phyloP scores from a whole-genome alignment of 257 asterid species.

The Echium plantagineum region DNA sequence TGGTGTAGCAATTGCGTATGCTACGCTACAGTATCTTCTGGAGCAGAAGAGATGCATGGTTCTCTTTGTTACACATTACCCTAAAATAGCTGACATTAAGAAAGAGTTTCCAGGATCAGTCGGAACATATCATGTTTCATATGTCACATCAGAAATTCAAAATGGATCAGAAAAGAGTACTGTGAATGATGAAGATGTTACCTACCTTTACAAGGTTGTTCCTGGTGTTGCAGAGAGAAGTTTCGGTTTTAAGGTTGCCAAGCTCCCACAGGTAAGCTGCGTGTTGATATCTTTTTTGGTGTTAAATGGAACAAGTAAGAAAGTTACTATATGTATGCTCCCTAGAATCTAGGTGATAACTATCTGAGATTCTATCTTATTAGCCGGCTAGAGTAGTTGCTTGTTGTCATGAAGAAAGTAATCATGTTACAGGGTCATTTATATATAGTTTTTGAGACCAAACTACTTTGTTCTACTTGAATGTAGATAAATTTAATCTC shows the following conservation, averaged over 20 bases:
- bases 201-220: slow-evolving; percentile 80
- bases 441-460: no score
- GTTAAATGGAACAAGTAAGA: no score
- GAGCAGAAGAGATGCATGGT: slow-evolving; percentile 55
- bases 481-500: no score
- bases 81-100: slow-evolving; percentile 56
- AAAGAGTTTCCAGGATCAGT: slow-evolving; percentile 65
- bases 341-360: no score
- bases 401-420: no score
- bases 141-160: slow-evolving; percentile 40
- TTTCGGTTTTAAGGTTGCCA: slow-evolving; percentile 89
- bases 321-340: no score
- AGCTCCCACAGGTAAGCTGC: slow-evolving; percentile 75
- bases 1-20: slow-evolving; percentile 93
- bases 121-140: slow-evolving; percentile 72
- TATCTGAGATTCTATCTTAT: no score
- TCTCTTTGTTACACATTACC: slow-evolving; percentile 92
- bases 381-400: no score
- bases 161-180: slow-evolving; percentile 17
- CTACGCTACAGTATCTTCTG: slow-evolving; percentile 66
- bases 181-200: slow-evolving; percentile 39
- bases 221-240: slow-evolving; percentile 77
- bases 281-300: background rate
- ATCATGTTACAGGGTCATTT: no score
- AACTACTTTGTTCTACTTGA: no score